Evolutionary conservation across 2,329 filamentous ascomycete genomes (phyloP).

Genomic region (Orbilia javanica): DNA sequence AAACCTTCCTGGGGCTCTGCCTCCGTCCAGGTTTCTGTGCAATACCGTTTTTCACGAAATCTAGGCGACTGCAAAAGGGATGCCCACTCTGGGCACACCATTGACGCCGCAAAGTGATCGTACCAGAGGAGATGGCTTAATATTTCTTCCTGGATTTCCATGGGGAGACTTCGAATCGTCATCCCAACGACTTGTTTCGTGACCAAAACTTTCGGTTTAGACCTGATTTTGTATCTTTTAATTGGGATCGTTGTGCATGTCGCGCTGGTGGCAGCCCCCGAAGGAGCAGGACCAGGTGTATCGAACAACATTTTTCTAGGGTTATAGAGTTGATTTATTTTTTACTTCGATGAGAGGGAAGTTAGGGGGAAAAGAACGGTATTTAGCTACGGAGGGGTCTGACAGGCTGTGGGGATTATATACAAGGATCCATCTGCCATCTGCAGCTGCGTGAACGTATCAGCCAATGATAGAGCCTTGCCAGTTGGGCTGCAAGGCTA

Average conservation of each 20-base stretch:
- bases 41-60: constrained; percentile 32
- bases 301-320: background rate
- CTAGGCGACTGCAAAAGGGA: constrained; percentile 9
- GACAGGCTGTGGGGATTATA: constrained; percentile 24
- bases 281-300: background rate
- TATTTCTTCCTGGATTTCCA: constrained; percentile 39
- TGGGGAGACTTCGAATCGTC: constrained; percentile 21
- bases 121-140: constrained; percentile 33
- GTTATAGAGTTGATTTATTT: background rate
- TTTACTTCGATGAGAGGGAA: background rate
- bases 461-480: background rate
- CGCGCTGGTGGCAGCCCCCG: background rate
- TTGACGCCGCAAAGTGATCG: constrained; percentile 32
- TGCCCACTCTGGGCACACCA: constrained; percentile 34
- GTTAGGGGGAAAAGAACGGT: background rate
- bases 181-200: background rate
- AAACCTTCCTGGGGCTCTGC: background rate
- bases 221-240: background rate
- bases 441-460: background rate
- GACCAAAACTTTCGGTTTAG: background rate
- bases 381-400: constrained; percentile 19
- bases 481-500: constrained; percentile 10
- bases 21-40: constrained; percentile 14
- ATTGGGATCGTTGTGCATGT: background rate
- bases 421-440: constrained; percentile 26